A percentile compares a stretch with the other conserved stretches of the same genome.
phyloP scores from a whole-genome alignment of 805 yeast genomes.

The Suhomyces emberorum region DNA sequence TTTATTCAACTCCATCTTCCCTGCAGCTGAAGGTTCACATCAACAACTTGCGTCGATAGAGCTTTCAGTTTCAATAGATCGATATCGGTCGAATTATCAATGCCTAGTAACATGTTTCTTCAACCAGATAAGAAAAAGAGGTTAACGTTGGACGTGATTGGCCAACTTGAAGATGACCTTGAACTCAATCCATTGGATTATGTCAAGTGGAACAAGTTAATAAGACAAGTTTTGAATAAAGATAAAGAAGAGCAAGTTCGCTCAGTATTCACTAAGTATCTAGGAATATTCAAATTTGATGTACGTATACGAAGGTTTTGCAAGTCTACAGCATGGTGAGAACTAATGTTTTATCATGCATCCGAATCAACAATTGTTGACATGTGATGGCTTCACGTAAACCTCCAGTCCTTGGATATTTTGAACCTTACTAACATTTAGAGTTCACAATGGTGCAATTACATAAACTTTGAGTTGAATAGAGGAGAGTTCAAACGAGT shows the following conservation, averaged over 20 bases:
- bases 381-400: too few species aligned
- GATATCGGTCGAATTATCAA: too few species aligned
- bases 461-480: slow-evolving; percentile 60
- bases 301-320: slow-evolving; percentile 20
- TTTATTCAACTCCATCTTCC: too few species aligned
- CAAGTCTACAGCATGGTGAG: not conserved
- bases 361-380: too few species aligned
- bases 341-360: too few species aligned
- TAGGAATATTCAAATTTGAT: slow-evolving; percentile 63
- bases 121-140: slow-evolving; percentile 17
- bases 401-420: slow-evolving; percentile 1
- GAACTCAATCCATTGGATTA: slow-evolving; percentile 53
- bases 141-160: slow-evolving; percentile 48
- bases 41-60: too few species aligned
- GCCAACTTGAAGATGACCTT: slow-evolving; percentile 55
- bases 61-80: too few species aligned
- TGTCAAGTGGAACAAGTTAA: slow-evolving; percentile 53
- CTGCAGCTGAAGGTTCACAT: not conserved
- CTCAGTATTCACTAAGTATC: slow-evolving; percentile 55
- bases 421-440: slow-evolving; percentile 19
- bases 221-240: slow-evolving; percentile 45
- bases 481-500: slow-evolving; percentile 64
- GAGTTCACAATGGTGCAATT: slow-evolving; percentile 64
- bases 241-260: slow-evolving; percentile 62
- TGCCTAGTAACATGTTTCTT: slow-evolving; percentile 7